These are phyloP conservation scores for Suhomyces emberorum DNA, from an alignment of 805 yeast genomes.

Conservation along the genomic window DNA sequence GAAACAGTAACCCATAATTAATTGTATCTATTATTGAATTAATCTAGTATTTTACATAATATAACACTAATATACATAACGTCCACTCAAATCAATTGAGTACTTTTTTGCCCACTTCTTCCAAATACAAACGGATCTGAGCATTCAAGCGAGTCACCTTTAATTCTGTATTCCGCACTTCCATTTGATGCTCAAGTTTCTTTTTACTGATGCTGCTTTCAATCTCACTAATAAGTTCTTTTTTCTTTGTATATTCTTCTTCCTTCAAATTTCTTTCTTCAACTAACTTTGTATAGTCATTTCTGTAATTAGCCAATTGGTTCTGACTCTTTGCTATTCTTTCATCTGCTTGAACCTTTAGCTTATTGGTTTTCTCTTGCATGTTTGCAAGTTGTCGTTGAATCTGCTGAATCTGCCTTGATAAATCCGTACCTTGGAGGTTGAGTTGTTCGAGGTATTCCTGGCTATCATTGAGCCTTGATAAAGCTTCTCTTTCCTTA, in stretches of 20 bases:
- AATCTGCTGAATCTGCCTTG: slow-evolving; percentile 44
- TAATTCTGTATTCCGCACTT: slow-evolving; percentile 49
- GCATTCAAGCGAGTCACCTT: slow-evolving; percentile 55
- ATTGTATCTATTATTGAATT: too few species aligned
- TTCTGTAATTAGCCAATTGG: slow-evolving; percentile 42
- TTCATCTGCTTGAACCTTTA: slow-evolving; percentile 42
- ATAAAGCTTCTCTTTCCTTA: slow-evolving; percentile 40
- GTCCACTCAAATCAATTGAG: slow-evolving; percentile 1
- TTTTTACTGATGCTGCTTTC: slow-evolving; percentile 39
- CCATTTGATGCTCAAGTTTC: slow-evolving; percentile 47
- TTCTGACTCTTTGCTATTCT: slow-evolving; percentile 42
- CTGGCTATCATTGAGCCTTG: slow-evolving; percentile 35
- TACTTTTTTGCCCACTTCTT: slow-evolving; percentile 45
- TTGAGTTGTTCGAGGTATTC: slow-evolving; percentile 40
- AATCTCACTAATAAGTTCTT: slow-evolving; percentile 42
- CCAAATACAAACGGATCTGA: slow-evolving; percentile 51
- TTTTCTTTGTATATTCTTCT: slow-evolving; percentile 47
- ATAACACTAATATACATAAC: slow-evolving; percentile 12
- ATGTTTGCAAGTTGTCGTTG: slow-evolving; percentile 48
- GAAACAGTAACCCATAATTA: too few species aligned
- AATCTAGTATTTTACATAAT: too few species aligned
- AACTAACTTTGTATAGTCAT: slow-evolving; percentile 46
- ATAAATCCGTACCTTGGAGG: slow-evolving; percentile 37
- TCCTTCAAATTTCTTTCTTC: slow-evolving; percentile 47
- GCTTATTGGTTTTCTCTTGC: slow-evolving; percentile 45